Base-by-base conservation (phyloP, 2,329 filamentous ascomycete genomes). In the Microsporum ferrugineum region DNA sequence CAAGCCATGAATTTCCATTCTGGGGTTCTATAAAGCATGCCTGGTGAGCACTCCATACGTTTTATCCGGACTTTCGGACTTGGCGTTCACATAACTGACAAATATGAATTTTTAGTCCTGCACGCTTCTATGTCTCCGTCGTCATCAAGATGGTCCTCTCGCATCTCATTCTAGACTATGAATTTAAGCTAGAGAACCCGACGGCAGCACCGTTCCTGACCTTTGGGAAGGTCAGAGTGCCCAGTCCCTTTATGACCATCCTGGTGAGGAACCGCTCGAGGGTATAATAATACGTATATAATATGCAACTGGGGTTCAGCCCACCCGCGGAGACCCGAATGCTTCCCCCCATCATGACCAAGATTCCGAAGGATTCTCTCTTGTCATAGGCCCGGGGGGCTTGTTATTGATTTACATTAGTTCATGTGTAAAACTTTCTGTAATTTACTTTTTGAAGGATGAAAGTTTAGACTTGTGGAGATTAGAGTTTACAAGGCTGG, bases 131-230 rank as follows among this genome's bases (percentile, higher is more conserved):
- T 56, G 71, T 71, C 1, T 63, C 65, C 33, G 62, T 67, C 5
- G 63, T 67, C 38, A 66, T 73, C 49, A 73, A 73, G 63, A 68
- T 71, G 53, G 59, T 71, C 4, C 43, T 72, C 12, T 65, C 63
- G 5, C 64, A 68, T 56, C 23, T 71, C 29, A 61, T 72, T 6
- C 59, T 63, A 5, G 63, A 69, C 10, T 72, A 69, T 57, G 70
- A 72, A 3, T 68, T 70, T 57, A 58, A 63, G 43, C 66, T 69
- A 3, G 45, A 51, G 31, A 31, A 51, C 10, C 45, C 45, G 10
- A 51, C 45, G 27, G 23, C 23, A 12, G 23, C 45, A 10, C 45
- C 45, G 27, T 51, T 51, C 45, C 45, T 51, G 23, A 51, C 45
- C 45, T 51, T 51, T 51, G 45, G 45, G 12, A 51, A 51, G 45